Base-by-base conservation (phyloP, 495 filamentous ascomycete genomes). In the Penicillium cataractarum region DNA sequence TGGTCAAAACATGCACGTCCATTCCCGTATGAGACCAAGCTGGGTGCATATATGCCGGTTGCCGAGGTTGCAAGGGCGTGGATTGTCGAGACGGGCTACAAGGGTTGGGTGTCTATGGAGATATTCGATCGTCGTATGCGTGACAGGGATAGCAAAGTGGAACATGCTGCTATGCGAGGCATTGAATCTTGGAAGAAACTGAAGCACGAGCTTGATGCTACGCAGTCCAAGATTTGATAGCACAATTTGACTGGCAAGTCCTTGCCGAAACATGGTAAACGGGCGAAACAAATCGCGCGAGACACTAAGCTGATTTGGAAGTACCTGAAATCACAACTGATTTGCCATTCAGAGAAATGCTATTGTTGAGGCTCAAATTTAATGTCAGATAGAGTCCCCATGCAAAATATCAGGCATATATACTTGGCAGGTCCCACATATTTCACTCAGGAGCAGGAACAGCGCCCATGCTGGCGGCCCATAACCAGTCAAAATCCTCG, bases 1-100 rank as follows among this genome's bases (percentile, higher is more conserved):
- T 93, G 90, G 90, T 89, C 86, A 13, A 80, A 88, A 29, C 91
- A 92, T 73, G 88, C 86, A 60, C 72, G 89, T 22, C 73, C 91
- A 9, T 92, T 92, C 64, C 87, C 89, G 57, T 83, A 85, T 32
- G 89, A 92, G 68, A 72, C 79, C 37, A 76, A 85, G 8, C 65
- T 78, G 0, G 89, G 89, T 0, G 90, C 82, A 0, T 92, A 92
- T 66, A 73, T 92, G 35, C 90, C 90, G 13, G 60, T 76, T 13
- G 21, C 53, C 13, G 67, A 76, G 29, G 51, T 59, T 32, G 68
- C 65, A 3, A 57, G 75, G 61, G 83, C 86, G 0, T 84, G 92
- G 65, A 82, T 90, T 58, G 78, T 87, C 17, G 84, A 82, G 5
- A 76, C 86, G 27, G 83, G 84, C 3, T 93, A 83, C 59, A 74